phyloP scores from a whole-genome alignment of 2,329 filamentous ascomycete species.

The Neopestalotiopsis clavispora region DNA sequence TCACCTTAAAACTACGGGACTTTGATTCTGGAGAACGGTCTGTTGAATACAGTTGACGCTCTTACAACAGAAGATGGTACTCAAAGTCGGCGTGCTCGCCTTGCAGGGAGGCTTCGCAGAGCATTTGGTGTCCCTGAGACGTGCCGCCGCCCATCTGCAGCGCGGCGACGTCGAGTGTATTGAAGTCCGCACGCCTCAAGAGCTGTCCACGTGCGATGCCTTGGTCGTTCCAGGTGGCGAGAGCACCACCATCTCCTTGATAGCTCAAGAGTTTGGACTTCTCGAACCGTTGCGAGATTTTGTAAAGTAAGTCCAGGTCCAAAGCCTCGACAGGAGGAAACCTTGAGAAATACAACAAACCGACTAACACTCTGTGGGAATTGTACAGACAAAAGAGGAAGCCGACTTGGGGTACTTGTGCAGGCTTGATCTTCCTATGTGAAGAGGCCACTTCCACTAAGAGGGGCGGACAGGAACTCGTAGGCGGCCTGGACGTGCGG shows the following conservation, averaged over 20 bases:
- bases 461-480: slow-evolving; percentile 87
- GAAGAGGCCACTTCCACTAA: slow-evolving; percentile 89
- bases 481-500: slow-evolving; percentile 87
- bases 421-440: slow-evolving; percentile 88
- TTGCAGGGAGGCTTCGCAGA: slow-evolving; percentile 94
- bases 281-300: slow-evolving; percentile 86
- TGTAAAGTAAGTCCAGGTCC: slow-evolving; percentile 72
- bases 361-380: neutral
- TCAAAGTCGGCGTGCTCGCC: slow-evolving; percentile 68
- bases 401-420: slow-evolving; percentile 95
- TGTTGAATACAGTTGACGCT: neutral
- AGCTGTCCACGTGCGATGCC: slow-evolving; percentile 77
- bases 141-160: slow-evolving; percentile 62
- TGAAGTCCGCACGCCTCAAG: slow-evolving; percentile 77
- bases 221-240: slow-evolving; percentile 93
- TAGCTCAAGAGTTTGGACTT: slow-evolving; percentile 80
- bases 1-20: neutral
- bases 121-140: slow-evolving; percentile 77
- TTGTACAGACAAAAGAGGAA: slow-evolving; percentile 69
- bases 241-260: slow-evolving; percentile 89
- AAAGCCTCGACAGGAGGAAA: neutral
- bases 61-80: slow-evolving; percentile 12
- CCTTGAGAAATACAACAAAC: too few relatives aligned
- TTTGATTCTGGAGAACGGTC: neutral
- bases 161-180: slow-evolving; percentile 61